These are phyloP conservation scores for Lentinula raphanica DNA, from an alignment of 768 basidiomycete genomes.

Conservation along the genomic window DNA sequence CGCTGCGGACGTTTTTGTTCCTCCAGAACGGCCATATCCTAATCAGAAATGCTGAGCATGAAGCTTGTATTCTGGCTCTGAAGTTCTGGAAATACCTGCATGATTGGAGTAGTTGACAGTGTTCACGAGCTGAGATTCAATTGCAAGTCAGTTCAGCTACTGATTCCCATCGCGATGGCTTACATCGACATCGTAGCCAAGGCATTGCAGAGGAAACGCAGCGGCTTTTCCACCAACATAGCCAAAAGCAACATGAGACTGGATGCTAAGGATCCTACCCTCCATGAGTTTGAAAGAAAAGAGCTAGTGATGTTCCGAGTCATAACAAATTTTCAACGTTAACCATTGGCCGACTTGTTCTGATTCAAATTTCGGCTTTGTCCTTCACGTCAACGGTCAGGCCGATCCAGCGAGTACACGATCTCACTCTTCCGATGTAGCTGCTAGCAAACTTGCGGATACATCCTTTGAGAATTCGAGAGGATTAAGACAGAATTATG, in stretches of 20 bases:
- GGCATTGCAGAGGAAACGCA: slow-evolving; percentile 71
- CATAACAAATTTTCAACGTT: too few relatives aligned
- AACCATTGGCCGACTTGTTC: too few relatives aligned
- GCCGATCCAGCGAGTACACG: too few relatives aligned
- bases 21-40: slow-evolving; percentile 84
- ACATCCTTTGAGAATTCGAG: too few relatives aligned
- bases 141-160: slow-evolving; percentile 7
- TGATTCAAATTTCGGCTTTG: too few relatives aligned
- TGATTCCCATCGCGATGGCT: slow-evolving; percentile 18
- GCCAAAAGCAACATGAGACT: slow-evolving; percentile 90
- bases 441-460: too few relatives aligned
- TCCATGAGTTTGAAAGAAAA: background rate
- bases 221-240: slow-evolving; percentile 89
- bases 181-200: slow-evolving; percentile 96
- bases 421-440: too few relatives aligned
- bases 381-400: too few relatives aligned
- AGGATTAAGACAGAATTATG: too few relatives aligned
- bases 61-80: background rate
- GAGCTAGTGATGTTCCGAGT: too few relatives aligned
- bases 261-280: slow-evolving; percentile 78
- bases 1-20: slow-evolving; percentile 69
- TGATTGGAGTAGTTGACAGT: slow-evolving; percentile 97
- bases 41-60: slow-evolving; percentile 5
- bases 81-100: slow-evolving; percentile 48
- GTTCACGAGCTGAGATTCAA: slow-evolving; percentile 62